Evolutionary conservation across 192 early-diverging fungal genomes (phyloP).

Genomic region (Rhizophagus prolifer): DNA sequence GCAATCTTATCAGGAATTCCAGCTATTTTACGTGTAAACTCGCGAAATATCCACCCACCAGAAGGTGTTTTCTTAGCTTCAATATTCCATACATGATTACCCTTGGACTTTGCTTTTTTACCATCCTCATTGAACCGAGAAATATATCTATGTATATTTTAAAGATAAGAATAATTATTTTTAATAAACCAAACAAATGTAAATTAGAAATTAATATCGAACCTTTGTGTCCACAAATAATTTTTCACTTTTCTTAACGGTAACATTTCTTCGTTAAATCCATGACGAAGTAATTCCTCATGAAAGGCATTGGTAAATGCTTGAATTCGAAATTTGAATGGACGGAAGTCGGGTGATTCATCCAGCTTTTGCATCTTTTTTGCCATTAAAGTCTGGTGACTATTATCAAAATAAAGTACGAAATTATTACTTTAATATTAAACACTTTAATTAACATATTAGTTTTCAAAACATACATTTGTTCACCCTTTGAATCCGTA

Average conservation of each 20-base stretch:
- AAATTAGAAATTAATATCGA: neutral
- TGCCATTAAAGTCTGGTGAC: slow-evolving; percentile 75
- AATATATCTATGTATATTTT: slow-evolving; percentile 51
- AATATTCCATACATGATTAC: slow-evolving; percentile 79
- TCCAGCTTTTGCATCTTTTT: slow-evolving; percentile 73
- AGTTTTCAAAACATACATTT: slow-evolving; percentile 55
- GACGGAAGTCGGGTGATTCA: slow-evolving; percentile 69
- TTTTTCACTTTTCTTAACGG: slow-evolving; percentile 66
- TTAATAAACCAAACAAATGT: neutral
- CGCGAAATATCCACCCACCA: slow-evolving; percentile 70
- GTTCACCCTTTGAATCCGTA: slow-evolving; percentile 65
- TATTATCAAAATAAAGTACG: slow-evolving; percentile 17
- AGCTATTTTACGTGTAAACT: slow-evolving; percentile 69
- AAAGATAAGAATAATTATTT: neutral
- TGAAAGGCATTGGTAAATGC: slow-evolving; percentile 76
- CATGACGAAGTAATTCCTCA: slow-evolving; percentile 60
- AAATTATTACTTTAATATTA: slow-evolving; percentile 5
- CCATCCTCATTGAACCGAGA: slow-evolving; percentile 81
- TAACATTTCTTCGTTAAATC: slow-evolving; percentile 63
- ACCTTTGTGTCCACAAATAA: slow-evolving; percentile 69
- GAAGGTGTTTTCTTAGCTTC: slow-evolving; percentile 71
- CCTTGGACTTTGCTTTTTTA: slow-evolving; percentile 77
- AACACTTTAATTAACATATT: neutral
- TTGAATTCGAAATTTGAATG: slow-evolving; percentile 85
- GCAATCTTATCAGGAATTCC: slow-evolving; percentile 64